Conservation (phyloP, 176 grass and related monocot genomes). For the Phyllostachys edulis region DNA sequence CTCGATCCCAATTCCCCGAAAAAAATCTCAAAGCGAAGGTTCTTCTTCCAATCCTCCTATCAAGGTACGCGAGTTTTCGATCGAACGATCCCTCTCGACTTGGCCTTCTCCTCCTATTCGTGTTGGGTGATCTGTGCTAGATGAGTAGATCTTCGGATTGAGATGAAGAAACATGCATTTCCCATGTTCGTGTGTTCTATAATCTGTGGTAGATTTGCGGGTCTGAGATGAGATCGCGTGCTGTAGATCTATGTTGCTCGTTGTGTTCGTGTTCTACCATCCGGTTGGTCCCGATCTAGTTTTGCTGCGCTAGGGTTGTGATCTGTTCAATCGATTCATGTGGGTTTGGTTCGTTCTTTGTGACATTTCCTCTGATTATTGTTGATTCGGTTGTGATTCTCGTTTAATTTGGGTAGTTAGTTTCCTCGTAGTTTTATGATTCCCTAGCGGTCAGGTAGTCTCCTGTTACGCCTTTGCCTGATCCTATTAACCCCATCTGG, state of each 20-base stretch:
- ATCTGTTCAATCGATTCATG: not conserved
- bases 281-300: not conserved
- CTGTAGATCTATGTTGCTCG: not conserved
- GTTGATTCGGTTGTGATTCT: not conserved
- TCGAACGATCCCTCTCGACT: not conserved
- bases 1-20: not conserved
- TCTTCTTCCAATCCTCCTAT: not conserved
- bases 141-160: not conserved
- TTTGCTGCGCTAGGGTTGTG: not conserved
- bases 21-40: not conserved
- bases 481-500: not conserved
- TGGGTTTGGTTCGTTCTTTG: not conserved
- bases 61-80: constrained; percentile 34
- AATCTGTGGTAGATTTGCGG: not conserved
- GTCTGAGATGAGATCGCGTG: not conserved
- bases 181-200: not conserved
- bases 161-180: not conserved
- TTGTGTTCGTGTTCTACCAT: not conserved
- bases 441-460: not conserved
- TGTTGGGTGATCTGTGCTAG: not conserved
- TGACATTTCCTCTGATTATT: not conserved
- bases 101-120: not conserved
- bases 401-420: not conserved
- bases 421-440: not conserved
- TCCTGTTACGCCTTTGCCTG: not conserved